Conservation (phyloP, 345 rosid species). For the Salix udensis region DNA sequence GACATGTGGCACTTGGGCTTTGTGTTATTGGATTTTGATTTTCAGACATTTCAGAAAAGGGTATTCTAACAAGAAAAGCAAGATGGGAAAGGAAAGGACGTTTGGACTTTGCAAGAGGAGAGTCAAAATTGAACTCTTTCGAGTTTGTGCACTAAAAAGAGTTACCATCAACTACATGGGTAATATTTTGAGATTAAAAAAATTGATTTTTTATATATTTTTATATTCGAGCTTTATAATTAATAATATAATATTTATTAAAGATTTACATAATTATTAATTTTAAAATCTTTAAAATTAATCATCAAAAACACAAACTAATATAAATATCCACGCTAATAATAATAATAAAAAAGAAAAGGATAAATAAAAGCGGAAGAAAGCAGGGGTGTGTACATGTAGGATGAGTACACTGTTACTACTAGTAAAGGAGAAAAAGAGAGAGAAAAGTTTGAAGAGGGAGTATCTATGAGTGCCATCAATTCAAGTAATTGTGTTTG, state of each 20-base stretch:
- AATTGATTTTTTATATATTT: too few species aligned
- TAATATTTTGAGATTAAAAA: too few species aligned
- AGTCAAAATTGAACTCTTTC: slow-evolving; percentile 41
- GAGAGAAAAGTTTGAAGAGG: slow-evolving; percentile 5
- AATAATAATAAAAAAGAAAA: neutral
- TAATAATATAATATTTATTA: too few species aligned
- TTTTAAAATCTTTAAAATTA: too few species aligned
- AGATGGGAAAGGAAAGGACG: slow-evolving; percentile 1
- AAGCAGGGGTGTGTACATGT: neutral
- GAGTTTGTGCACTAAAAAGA: slow-evolving; percentile 28
- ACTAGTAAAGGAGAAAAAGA: neutral
- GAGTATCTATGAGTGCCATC: slow-evolving; percentile 48
- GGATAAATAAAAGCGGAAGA: neutral
- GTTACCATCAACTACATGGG: neutral
- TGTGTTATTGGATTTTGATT: slow-evolving; percentile 18
- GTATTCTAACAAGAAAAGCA: neutral
- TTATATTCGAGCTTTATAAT: too few species aligned
- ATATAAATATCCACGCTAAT: too few species aligned
- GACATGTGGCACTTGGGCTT: slow-evolving; percentile 26
- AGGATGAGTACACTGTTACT: neutral
- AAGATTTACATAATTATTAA: too few species aligned
- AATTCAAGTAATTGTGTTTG: slow-evolving; percentile 42
- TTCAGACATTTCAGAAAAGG: slow-evolving; percentile 8
- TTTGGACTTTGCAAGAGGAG: slow-evolving; percentile 3
- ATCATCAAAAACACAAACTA: too few species aligned